Evolutionary conservation across 2,329 filamentous ascomycete species (phyloP).

Genomic region (Claviceps sp.): DNA sequence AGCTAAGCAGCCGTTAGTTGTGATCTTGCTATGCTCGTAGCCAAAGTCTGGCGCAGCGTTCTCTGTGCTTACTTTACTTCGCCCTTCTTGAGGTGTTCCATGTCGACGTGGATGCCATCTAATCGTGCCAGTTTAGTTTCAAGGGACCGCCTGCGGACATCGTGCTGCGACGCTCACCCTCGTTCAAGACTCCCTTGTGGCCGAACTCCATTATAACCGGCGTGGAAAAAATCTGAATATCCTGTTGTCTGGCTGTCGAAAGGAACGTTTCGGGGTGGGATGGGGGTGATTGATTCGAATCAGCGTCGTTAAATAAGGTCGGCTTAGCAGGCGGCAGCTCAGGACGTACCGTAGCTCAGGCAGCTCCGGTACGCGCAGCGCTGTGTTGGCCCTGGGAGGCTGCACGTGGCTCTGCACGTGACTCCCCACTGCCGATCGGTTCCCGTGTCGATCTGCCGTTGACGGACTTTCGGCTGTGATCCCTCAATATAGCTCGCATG

Average conservation of each 20-base stretch:
- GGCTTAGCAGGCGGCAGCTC: constrained; percentile 23
- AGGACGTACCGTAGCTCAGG: constrained; percentile 24
- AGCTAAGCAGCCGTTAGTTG: constrained; percentile 38
- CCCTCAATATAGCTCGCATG: not conserved
- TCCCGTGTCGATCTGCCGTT: not conserved
- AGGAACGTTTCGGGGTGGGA: not conserved
- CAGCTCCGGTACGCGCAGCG: constrained; percentile 30
- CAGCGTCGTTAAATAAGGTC: constrained; percentile 12
- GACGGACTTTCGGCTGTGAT: not conserved
- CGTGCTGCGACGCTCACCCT: constrained; percentile 32
- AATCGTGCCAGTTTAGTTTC: constrained; percentile 5
- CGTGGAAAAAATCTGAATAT: not conserved
- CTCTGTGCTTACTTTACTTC: constrained; percentile 75
- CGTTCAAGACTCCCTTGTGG: constrained; percentile 46
- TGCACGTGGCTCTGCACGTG: not conserved
- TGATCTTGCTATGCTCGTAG: not conserved
- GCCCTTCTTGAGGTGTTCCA: constrained; percentile 96
- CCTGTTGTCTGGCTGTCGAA: not conserved
- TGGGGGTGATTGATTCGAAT: constrained; percentile 8
- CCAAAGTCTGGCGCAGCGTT: not conserved
- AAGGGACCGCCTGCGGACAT: not conserved
- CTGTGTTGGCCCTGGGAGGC: constrained; percentile 5
- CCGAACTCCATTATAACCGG: constrained; percentile 45
- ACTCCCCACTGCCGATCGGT: not conserved
- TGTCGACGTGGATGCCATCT: constrained; percentile 99